Percentiles rank a stretch among this genome's conserved stretches.
Evolutionary conservation across 306 rosid genomes (phyloP).

Genomic region (Abrus pulchellus): DNA sequence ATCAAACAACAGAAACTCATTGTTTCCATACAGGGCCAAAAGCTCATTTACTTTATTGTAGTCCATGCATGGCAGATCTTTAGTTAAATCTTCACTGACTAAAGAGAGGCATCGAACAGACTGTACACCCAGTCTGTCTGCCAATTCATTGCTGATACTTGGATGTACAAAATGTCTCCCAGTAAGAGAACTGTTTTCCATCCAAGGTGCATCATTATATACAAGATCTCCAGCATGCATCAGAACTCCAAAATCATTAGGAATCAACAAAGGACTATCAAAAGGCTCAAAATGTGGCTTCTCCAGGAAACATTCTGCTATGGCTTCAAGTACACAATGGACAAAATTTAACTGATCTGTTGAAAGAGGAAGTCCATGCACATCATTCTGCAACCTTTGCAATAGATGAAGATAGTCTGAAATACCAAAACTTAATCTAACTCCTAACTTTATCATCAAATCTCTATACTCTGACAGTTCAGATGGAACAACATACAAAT

Average conservation of each 20-base stretch:
- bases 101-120: slow-evolving; percentile 91
- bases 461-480: slow-evolving; percentile 87
- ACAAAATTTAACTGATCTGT: slow-evolving; percentile 88
- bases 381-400: slow-evolving; percentile 77
- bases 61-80: slow-evolving; percentile 95
- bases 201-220: slow-evolving; percentile 98
- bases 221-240: slow-evolving; percentile 76
- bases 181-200: slow-evolving; percentile 73
- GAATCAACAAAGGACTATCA: slow-evolving; percentile 74
- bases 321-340: slow-evolving; percentile 86
- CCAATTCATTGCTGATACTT: slow-evolving; percentile 89
- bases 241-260: slow-evolving; percentile 84
- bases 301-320: slow-evolving; percentile 80
- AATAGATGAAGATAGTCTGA: slow-evolving; percentile 76
- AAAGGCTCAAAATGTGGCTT: slow-evolving; percentile 67
- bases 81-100: slow-evolving; percentile 84
- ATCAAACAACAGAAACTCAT: slow-evolving; percentile 82
- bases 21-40: slow-evolving; percentile 75
- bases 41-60: slow-evolving; percentile 83
- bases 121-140: slow-evolving; percentile 83
- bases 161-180: slow-evolving; percentile 90
- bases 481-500: slow-evolving; percentile 92
- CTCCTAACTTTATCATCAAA: slow-evolving; percentile 82
- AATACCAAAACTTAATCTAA: slow-evolving; percentile 77
- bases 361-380: slow-evolving; percentile 75